phyloP scores from a whole-genome alignment of 148 eudicot genomes.

The Chenopodium quinoa region DNA sequence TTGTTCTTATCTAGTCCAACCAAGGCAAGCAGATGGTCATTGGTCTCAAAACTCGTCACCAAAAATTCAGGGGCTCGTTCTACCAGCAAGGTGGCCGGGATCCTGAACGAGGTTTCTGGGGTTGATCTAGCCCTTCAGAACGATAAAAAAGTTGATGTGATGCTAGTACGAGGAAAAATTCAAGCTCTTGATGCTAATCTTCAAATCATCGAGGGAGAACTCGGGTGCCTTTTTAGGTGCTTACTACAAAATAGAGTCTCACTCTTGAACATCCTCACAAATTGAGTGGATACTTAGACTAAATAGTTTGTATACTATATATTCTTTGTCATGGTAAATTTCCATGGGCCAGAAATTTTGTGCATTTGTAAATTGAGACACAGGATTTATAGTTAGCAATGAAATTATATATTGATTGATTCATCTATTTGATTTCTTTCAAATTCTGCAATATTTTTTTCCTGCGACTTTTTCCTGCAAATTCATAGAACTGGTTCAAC shows the following conservation, averaged over 20 bases:
- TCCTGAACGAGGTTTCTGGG: conserved; percentile 32
- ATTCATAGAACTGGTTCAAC: too few relatives aligned
- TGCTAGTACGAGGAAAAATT: conserved; percentile 28
- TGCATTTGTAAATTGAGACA: conserved; percentile 18
- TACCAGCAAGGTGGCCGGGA: background rate
- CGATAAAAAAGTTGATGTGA: conserved; percentile 17
- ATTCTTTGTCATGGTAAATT: conserved; percentile 6
- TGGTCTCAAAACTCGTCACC: conserved; percentile 34
- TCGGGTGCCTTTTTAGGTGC: conserved; percentile 37
- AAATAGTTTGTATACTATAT: background rate
- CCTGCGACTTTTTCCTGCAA: background rate
- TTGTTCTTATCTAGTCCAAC: conserved; percentile 37
- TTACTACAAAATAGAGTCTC: conserved; percentile 40
- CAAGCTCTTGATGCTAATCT: conserved; percentile 27
- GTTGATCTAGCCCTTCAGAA: conserved; percentile 33
- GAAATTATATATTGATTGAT: background rate
- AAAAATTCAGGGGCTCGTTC: conserved; percentile 11
- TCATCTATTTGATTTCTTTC: background rate
- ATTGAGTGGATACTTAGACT: conserved; percentile 5
- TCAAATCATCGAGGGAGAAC: conserved; percentile 29
- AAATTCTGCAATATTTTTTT: background rate
- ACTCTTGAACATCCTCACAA: conserved; percentile 41
- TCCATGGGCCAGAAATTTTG: conserved; percentile 4
- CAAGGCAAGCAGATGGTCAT: conserved; percentile 32
- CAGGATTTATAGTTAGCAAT: conserved; percentile 10